Conservation (phyloP, 2,329 filamentous ascomycete species). For the Sarocladium strictum region DNA sequence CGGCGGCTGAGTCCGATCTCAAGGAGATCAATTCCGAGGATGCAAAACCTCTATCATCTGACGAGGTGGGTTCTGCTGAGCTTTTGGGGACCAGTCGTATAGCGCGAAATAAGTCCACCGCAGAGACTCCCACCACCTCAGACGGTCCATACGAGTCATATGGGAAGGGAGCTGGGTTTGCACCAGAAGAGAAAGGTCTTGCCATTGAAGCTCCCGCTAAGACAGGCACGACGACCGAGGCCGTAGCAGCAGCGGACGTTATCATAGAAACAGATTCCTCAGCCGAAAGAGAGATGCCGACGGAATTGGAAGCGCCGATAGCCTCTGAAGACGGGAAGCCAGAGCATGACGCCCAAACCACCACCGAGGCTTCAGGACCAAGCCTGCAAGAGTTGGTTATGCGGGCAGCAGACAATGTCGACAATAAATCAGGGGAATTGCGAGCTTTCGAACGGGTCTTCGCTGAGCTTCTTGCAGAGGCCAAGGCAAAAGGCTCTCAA, state of each 20-base stretch:
- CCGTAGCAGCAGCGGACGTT: background rate
- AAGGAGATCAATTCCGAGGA: background rate
- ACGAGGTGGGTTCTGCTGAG: too few relatives aligned
- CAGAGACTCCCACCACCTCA: too few relatives aligned
- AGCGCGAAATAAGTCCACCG: too few relatives aligned
- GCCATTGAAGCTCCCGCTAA: too few relatives aligned
- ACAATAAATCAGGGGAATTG: conserved; percentile 34
- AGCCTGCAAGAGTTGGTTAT: conserved; percentile 45
- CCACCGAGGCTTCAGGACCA: conserved; percentile 10
- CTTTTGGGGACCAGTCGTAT: too few relatives aligned
- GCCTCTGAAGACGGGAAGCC: background rate
- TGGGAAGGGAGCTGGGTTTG: too few relatives aligned
- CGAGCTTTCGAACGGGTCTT: conserved; percentile 46
- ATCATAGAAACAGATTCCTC: background rate
- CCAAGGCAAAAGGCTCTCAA: conserved; percentile 16
- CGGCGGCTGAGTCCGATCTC: conserved; percentile 8
- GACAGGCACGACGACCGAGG: too few relatives aligned
- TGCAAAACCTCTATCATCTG: too few relatives aligned
- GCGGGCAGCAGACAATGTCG: conserved; percentile 40
- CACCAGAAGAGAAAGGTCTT: too few relatives aligned
- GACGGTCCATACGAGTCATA: too few relatives aligned
- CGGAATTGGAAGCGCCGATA: background rate
- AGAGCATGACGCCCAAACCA: conserved; percentile 10
- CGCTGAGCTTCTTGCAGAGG: conserved; percentile 37
- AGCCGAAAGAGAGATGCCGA: background rate